A percentile compares a stretch with the other conserved stretches of the same genome.
These are phyloP conservation scores for Botrytis squamosa DNA, from an alignment of 2,329 filamentous ascomycete genomes.

Conservation along the genomic window DNA sequence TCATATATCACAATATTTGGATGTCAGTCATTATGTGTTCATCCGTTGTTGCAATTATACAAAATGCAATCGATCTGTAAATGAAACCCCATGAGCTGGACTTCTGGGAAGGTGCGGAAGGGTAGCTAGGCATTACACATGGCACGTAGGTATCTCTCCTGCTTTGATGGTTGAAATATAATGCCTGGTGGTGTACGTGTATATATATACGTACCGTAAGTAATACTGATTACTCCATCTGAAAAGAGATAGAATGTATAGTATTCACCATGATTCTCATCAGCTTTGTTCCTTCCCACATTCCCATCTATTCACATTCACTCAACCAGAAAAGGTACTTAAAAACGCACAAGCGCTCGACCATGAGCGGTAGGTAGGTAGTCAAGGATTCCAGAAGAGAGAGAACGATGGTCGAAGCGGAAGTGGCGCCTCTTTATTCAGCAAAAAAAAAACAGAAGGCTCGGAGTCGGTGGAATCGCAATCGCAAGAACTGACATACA, in stretches of 20 bases:
- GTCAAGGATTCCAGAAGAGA: rapidly evolving
- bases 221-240: no score
- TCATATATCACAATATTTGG: no score
- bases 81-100: no score
- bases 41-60: no score
- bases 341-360: background rate
- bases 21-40: no score
- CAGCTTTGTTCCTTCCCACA: background rate
- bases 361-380: no score
- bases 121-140: no score
- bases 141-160: rapidly evolving
- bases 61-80: no score
- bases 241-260: background rate
- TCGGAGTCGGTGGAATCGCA: rapidly evolving
- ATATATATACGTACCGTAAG: no score
- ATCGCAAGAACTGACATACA: rapidly evolving
- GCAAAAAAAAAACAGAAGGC: rapidly evolving
- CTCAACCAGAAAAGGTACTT: background rate
- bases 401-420: background rate
- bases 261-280: background rate
- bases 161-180: no score
- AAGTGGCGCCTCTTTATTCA: background rate
- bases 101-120: background rate
- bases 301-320: no score
- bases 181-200: background rate